These are phyloP conservation scores for Ustilago shanxiensis DNA, from an alignment of 1,284 basidiomycete genomes.

Conservation along the genomic window DNA sequence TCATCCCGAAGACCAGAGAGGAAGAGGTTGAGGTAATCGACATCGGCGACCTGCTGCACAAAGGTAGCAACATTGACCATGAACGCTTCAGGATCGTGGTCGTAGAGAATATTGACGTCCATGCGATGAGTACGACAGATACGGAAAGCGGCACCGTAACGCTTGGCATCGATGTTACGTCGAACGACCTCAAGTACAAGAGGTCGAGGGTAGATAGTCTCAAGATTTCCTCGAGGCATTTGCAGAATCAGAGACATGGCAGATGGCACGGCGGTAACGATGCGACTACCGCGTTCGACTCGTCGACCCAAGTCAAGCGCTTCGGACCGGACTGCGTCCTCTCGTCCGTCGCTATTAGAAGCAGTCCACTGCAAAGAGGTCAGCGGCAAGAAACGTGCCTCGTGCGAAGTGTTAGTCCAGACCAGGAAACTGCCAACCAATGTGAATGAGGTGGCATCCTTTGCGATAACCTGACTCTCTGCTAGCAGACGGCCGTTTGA, in stretches of 20 bases:
- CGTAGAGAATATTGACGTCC: constrained; percentile 88
- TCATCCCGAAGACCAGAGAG: constrained; percentile 78
- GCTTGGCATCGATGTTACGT: constrained; percentile 51
- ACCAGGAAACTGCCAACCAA: constrained; percentile 85
- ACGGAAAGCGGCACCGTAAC: constrained; percentile 87
- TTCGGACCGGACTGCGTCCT: constrained; percentile 19
- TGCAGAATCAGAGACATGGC: constrained; percentile 85
- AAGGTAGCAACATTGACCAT: constrained; percentile 74
- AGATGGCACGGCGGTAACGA: constrained; percentile 64
- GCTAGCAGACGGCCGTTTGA: constrained; percentile 77
- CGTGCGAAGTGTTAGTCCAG: constrained; percentile 87
- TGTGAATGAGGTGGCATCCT: constrained; percentile 83
- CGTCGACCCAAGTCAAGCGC: constrained; percentile 56
- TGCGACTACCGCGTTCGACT: constrained; percentile 66
- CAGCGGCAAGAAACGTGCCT: constrained; percentile 81
- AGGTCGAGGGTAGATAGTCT: constrained; percentile 92
- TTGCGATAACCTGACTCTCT: constrained; percentile 73
- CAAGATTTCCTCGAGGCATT: constrained; percentile 97
- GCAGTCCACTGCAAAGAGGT: constrained; percentile 56
- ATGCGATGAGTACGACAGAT: constrained; percentile 93
- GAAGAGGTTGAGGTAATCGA: constrained; percentile 94
- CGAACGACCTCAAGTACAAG: constrained; percentile 79
- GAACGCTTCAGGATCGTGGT: constrained; percentile 81
- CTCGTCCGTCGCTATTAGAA: constrained; percentile 6
- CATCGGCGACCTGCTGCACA: constrained; percentile 85